A percentile compares a stretch with the other conserved stretches of the same genome.
These are phyloP conservation scores for Peronosclerospora sorghi DNA, from an alignment of 352 stramenopile genomes.

Conservation along the genomic window DNA sequence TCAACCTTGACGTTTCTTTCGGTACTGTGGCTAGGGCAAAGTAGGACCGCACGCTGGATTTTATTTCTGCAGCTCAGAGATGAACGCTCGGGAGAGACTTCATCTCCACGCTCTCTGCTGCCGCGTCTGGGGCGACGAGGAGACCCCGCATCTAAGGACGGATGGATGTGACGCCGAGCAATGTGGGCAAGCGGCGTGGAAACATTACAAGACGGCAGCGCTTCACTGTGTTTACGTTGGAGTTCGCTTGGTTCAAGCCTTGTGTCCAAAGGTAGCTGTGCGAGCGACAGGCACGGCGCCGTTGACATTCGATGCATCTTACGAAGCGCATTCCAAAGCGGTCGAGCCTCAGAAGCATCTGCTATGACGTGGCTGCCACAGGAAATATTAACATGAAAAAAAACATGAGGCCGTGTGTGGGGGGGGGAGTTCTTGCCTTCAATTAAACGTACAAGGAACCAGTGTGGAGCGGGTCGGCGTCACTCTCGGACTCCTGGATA, in stretches of 20 bases:
- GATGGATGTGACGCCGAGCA: constrained; percentile 12
- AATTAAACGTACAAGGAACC: constrained; percentile 13
- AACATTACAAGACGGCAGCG: constrained; percentile 11
- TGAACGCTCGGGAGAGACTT: constrained; percentile 4
- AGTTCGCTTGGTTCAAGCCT: background rate
- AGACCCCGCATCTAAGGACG: constrained; percentile 6
- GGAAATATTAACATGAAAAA: background rate
- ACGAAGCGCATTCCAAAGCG: constrained; percentile 28
- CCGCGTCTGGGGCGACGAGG: constrained; percentile 2
- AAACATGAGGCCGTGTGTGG: background rate
- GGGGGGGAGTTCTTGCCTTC: too few relatives aligned
- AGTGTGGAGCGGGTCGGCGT: constrained; percentile 5
- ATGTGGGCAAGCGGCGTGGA: too few relatives aligned
- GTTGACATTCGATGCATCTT: constrained; percentile 26
- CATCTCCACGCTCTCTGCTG: constrained; percentile 10
- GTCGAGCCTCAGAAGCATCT: constrained; percentile 17
- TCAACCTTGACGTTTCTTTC: too few relatives aligned
- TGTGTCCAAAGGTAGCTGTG: background rate
- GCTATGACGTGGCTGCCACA: constrained; percentile 3
- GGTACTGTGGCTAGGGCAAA: too few relatives aligned
- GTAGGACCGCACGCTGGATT: constrained; percentile 12
- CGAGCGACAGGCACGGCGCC: background rate
- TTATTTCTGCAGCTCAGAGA: constrained; percentile 7
- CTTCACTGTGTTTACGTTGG: constrained; percentile 15
- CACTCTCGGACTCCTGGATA: constrained; percentile 17